Conservation (phyloP, 2,329 filamentous ascomycete genomes). For the Dendryphion nanum region DNA sequence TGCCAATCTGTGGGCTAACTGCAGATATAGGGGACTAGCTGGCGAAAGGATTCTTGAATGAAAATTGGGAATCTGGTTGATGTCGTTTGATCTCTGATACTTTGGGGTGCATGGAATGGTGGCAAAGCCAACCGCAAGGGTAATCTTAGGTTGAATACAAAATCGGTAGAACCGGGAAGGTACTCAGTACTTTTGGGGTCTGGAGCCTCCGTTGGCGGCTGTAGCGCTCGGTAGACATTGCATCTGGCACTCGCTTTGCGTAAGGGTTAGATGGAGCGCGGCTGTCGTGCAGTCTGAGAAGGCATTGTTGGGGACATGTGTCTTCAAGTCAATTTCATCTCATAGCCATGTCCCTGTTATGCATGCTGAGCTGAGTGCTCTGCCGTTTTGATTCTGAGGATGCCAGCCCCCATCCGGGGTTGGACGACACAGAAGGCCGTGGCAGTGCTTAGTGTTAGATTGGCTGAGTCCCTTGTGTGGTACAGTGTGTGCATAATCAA, state of each 20-base stretch:
- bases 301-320: too few relatives aligned
- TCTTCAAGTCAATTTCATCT: too few relatives aligned
- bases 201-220: conserved; percentile 25
- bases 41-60: neutral
- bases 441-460: conserved; percentile 3
- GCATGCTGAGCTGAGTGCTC: too few relatives aligned
- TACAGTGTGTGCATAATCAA: conserved; percentile 1
- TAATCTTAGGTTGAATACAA: conserved; percentile 7
- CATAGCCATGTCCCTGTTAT: too few relatives aligned
- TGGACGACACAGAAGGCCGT: conserved; percentile 1
- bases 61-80: neutral
- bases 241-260: too few relatives aligned
- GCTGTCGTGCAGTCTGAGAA: too few relatives aligned
- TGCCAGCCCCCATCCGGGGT: too few relatives aligned
- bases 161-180: conserved; percentile 20
- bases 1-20: neutral
- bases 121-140: conserved; percentile 12
- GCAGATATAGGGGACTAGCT: neutral
- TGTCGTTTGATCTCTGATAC: conserved; percentile 6
- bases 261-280: too few relatives aligned
- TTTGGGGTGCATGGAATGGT: conserved; percentile 7
- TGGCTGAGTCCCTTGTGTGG: conserved; percentile 4
- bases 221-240: conserved; percentile 23
- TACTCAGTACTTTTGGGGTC: conserved; percentile 14
- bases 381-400: too few relatives aligned